A percentile compares a stretch with the other conserved stretches of the same genome.
These are phyloP conservation scores for Venturia asperata DNA, from an alignment of 2,329 filamentous ascomycete genomes.

Conservation along the genomic window DNA sequence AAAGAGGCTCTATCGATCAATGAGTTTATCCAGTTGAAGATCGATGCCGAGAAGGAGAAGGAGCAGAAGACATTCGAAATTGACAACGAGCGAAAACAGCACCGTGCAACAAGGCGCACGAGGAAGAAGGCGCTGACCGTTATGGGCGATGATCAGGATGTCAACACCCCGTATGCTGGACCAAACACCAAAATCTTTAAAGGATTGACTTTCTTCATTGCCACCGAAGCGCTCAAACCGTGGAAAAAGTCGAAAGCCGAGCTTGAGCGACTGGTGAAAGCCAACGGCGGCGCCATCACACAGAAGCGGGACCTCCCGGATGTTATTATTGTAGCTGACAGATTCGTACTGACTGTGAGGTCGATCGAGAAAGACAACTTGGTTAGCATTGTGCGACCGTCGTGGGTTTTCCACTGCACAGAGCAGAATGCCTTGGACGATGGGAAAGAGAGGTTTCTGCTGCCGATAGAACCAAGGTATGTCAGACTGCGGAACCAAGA, in stretches of 20 bases:
- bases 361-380: slow-evolving; percentile 68
- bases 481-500: background rate
- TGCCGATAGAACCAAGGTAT: slow-evolving; percentile 56
- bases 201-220: slow-evolving; percentile 69
- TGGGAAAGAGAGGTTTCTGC: slow-evolving; percentile 48
- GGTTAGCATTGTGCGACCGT: slow-evolving; percentile 66
- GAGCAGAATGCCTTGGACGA: slow-evolving; percentile 49
- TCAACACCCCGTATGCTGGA: slow-evolving; percentile 48
- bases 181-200: slow-evolving; percentile 61
- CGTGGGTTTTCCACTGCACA: slow-evolving; percentile 80
- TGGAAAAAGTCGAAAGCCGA: slow-evolving; percentile 69
- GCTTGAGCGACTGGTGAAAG: slow-evolving; percentile 73
- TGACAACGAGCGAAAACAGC: slow-evolving; percentile 57
- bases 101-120: slow-evolving; percentile 46
- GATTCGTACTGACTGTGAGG: slow-evolving; percentile 61
- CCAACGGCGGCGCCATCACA: slow-evolving; percentile 71
- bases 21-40: slow-evolving; percentile 67
- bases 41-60: slow-evolving; percentile 59
- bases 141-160: slow-evolving; percentile 56
- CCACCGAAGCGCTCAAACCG: slow-evolving; percentile 66
- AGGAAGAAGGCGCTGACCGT: slow-evolving; percentile 66
- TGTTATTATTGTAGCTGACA: slow-evolving; percentile 67
- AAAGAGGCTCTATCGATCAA: slow-evolving; percentile 67
- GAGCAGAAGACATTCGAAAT: slow-evolving; percentile 66
- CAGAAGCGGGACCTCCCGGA: slow-evolving; percentile 59